A percentile compares a stretch with the other conserved stretches of the same genome.
phyloP scores from a whole-genome alignment of 2,329 filamentous ascomycete genomes.

The Fusarium anguioides region DNA sequence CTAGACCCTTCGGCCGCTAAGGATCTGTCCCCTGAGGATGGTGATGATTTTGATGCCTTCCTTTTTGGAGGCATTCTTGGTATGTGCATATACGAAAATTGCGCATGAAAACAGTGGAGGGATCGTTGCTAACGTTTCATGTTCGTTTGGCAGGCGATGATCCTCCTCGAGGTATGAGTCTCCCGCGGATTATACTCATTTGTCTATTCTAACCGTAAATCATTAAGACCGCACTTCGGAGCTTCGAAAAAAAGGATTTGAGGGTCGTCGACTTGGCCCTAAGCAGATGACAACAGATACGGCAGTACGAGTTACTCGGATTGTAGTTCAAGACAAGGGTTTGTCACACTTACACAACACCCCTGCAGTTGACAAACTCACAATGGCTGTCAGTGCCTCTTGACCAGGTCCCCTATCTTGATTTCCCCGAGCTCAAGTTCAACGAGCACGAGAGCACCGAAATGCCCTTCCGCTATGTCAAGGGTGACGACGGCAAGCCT shows the following conservation, averaged over 20 bases:
- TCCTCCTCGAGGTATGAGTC: conserved; percentile 81
- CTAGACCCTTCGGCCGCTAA: conserved; percentile 85
- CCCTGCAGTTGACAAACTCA: conserved; percentile 8
- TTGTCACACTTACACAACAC: conserved; percentile 45
- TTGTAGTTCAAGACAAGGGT: conserved; percentile 88
- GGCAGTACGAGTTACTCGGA: conserved; percentile 90
- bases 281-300: conserved; percentile 99
- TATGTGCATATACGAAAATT: conserved; percentile 57
- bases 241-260: conserved; percentile 91
- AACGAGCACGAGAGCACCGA: conserved; percentile 93
- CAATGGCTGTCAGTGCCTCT: conserved; percentile 70
- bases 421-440: conserved; percentile 90
- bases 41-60: conserved; percentile 85
- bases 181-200: not conserved
- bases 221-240: conserved; percentile 91
- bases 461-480: conserved; percentile 98
- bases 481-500: conserved; percentile 76
- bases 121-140: conserved; percentile 31
- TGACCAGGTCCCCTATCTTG: conserved; percentile 82
- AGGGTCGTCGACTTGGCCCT: conserved; percentile 86
- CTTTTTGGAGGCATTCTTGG: conserved; percentile 96
- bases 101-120: not conserved
- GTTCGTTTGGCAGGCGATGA: conserved; percentile 76
- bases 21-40: conserved; percentile 87
- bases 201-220: conserved; percentile 24